Evolutionary conservation across 768 basidiomycete species (phyloP).

Genomic region (Kwoniella europaea): DNA sequence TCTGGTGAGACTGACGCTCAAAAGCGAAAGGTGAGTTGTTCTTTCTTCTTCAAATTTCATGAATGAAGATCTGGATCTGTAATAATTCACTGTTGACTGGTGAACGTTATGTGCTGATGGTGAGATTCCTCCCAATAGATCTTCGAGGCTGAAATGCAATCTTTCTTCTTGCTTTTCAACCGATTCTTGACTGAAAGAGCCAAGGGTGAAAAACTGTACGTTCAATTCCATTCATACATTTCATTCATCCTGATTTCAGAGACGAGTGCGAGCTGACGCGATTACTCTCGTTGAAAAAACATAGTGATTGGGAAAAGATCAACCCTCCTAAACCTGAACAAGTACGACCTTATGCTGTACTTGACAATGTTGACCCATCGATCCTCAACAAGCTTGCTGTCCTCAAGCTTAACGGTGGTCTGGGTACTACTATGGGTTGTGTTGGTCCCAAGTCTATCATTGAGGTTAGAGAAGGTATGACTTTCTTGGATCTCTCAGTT

Average conservation of each 20-base stretch:
- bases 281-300: background rate
- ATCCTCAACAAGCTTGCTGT: constrained; percentile 91
- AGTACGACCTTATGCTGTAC: constrained; percentile 78
- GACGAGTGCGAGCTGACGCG: constrained; percentile 5
- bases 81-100: background rate
- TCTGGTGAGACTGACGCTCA: constrained; percentile 76
- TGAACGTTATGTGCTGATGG: background rate
- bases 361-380: constrained; percentile 68
- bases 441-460: constrained; percentile 84
- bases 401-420: constrained; percentile 92
- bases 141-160: constrained; percentile 94
- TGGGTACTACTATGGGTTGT: constrained; percentile 75
- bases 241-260: constrained; percentile 2
- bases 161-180: constrained; percentile 94
- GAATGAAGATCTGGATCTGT: background rate
- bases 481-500: constrained; percentile 89
- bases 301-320: constrained; percentile 86
- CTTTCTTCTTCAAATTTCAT: no score
- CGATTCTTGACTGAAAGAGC: constrained; percentile 89
- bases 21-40: constrained; percentile 73
- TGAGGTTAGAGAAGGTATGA: constrained; percentile 97
- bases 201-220: constrained; percentile 82
- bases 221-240: constrained; percentile 4
- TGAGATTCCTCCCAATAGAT: constrained; percentile 62
- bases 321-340: constrained; percentile 83